Base-by-base conservation (phyloP, 2,329 filamentous ascomycete species). In the Didymella exigua region DNA sequence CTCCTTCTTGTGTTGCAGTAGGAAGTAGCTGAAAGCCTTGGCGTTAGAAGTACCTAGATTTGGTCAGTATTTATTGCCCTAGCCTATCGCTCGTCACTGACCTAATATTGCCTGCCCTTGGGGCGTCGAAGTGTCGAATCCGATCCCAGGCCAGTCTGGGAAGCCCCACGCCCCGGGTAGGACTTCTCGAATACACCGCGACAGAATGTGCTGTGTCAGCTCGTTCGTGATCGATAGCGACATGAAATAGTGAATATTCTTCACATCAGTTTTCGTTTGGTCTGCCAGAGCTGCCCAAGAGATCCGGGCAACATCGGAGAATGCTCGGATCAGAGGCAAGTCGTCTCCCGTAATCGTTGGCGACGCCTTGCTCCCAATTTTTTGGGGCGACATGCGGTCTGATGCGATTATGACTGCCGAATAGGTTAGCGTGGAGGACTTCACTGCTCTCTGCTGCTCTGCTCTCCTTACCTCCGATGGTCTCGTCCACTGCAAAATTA, bases 1-100 rank as follows among this genome's bases (percentile, higher is more conserved):
- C 3, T 34, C 19, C 13, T 18, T 33, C 50, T 54, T 54, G 24
- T 54, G 50, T 27, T 49, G 50, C 1, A 54, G 45, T 7, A 54
- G 44, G 13, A 54, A 49, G 26, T 54, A 54, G n/a, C 43, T 49
- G 38, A 54, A 49, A 14, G 50, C 50, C 19, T 48, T 29, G 4
- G 44, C 50, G 24, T 54, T 54, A 5, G 50, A 37, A 3, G 50
- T 48, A 16, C 50, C 50, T 54, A 30, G 2, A 2, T 1, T 27
- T 5, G 8, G 38, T 48, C 21, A 48, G 34, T 48, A 30, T 7
- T 33, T 18, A 9, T 4, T 9, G 10, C 16, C 27, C 10, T 5
- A 10, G 5, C 5, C 24, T 5, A 2, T n/a, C 19, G 18, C 7
- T 8, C 8, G 10, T 10, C 14, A 41, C 46, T 41, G n/a, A 49